Evolutionary conservation across 192 early-diverging fungal species (phyloP).

Genomic region (Podila verticillata): DNA sequence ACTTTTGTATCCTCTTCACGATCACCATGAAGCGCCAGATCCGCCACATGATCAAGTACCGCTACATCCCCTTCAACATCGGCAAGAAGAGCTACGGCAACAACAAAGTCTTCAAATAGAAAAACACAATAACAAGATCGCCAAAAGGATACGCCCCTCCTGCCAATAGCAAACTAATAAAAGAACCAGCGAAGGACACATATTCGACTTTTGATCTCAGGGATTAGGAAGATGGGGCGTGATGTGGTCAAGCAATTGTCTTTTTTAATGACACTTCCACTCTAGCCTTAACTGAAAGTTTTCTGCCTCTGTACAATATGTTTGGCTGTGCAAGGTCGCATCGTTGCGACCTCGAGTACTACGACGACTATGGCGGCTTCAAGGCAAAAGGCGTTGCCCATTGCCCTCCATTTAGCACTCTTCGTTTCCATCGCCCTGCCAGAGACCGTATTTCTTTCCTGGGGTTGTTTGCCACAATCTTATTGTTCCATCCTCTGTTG

Average conservation of each 20-base stretch:
- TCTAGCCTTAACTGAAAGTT: too few species aligned
- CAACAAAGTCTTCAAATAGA: conserved; percentile 9
- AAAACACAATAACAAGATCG: background rate
- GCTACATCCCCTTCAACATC: conserved; percentile 88
- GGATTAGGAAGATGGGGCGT: too few species aligned
- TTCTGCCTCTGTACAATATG: too few species aligned
- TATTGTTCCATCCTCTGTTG: conserved; percentile 87
- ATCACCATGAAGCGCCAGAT: conserved; percentile 98
- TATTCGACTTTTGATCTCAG: too few species aligned
- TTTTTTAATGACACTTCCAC: too few species aligned
- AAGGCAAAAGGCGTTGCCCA: background rate
- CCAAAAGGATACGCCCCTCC: background rate
- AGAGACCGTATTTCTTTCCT: conserved; percentile 83
- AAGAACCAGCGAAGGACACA: background rate
- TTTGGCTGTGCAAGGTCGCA: too few species aligned
- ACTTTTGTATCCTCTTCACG: conserved; percentile 93
- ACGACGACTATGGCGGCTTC: too few species aligned
- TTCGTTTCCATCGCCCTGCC: conserved; percentile 68
- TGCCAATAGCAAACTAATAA: background rate
- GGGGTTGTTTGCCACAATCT: conserved; percentile 90
- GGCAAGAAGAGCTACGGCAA: conserved; percentile 75
- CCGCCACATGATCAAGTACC: conserved; percentile 96
- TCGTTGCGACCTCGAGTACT: too few species aligned
- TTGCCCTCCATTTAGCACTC: conserved; percentile 19
- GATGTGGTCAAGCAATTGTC: too few species aligned